Evolutionary conservation across 2,329 filamentous ascomycete species (phyloP).

Genomic region (Pyrenophora tritici-repentis): DNA sequence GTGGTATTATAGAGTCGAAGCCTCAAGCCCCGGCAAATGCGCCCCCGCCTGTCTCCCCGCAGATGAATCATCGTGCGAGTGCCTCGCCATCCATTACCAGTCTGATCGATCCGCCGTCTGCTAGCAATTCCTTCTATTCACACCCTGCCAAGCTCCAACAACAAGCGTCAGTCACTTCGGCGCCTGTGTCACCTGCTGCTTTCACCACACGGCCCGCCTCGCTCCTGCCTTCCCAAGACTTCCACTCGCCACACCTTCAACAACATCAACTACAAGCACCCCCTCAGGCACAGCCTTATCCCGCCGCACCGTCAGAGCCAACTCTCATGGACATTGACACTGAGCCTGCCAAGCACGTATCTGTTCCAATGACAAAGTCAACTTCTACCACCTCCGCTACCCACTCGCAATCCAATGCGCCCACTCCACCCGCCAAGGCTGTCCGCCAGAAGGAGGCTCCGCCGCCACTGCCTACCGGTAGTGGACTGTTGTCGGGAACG

Average conservation of each 20-base stretch:
- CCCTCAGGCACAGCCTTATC: constrained; percentile 10
- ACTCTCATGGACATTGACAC: constrained; percentile 47
- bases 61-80: constrained; percentile 73
- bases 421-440: constrained; percentile 61
- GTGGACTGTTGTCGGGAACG: constrained; percentile 66
- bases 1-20: constrained; percentile 55
- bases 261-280: constrained; percentile 20
- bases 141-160: constrained; percentile 42
- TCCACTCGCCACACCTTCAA: constrained; percentile 21
- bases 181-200: constrained; percentile 47
- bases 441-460: constrained; percentile 60
- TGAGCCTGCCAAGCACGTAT: constrained; percentile 32
- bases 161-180: constrained; percentile 46
- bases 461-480: constrained; percentile 64
- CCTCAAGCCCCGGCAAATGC: constrained; percentile 51
- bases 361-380: constrained; percentile 42
- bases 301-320: constrained; percentile 26
- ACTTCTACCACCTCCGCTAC: constrained; percentile 41
- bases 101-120: constrained; percentile 73
- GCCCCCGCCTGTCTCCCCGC: constrained; percentile 55
- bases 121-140: constrained; percentile 45
- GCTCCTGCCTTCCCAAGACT: constrained; percentile 38
- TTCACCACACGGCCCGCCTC: constrained; percentile 33
- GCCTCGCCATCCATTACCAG: constrained; percentile 91
- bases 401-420: constrained; percentile 55